Conservation (phyloP, 2,329 filamentous ascomycete genomes). For the Paramyrothecium sp. region DNA sequence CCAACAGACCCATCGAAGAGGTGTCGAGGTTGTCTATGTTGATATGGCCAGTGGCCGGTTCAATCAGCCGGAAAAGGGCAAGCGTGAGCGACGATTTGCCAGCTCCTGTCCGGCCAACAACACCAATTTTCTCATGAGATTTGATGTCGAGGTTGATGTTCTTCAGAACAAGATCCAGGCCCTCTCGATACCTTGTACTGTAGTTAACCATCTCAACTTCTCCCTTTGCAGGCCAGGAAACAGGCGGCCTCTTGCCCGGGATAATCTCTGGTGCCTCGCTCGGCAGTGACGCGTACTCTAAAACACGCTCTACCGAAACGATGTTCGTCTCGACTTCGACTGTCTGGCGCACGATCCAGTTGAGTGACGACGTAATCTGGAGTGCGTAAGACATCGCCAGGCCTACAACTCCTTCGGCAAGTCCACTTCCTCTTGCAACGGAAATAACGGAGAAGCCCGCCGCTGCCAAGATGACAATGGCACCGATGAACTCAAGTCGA, state of each 20-base stretch:
- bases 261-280: slow-evolving; percentile 95
- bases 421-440: slow-evolving; percentile 63
- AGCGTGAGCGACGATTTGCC: slow-evolving; percentile 94
- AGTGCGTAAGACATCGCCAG: slow-evolving; percentile 95
- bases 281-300: slow-evolving; percentile 89
- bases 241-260: slow-evolving; percentile 79
- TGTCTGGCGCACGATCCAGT: slow-evolving; percentile 98
- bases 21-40: slow-evolving; percentile 89
- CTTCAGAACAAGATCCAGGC: slow-evolving; percentile 88
- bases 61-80: slow-evolving; percentile 93
- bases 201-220: slow-evolving; percentile 90
- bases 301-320: slow-evolving; percentile 93
- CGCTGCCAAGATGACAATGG: slow-evolving; percentile 84
- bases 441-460: slow-evolving; percentile 81
- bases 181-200: slow-evolving; percentile 88
- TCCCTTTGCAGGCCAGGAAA: slow-evolving; percentile 88
- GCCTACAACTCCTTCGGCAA: slow-evolving; percentile 75
- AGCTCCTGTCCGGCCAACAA: slow-evolving; percentile 92
- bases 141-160: slow-evolving; percentile 91
- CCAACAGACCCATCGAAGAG: slow-evolving; percentile 82
- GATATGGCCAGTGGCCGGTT: slow-evolving; percentile 78
- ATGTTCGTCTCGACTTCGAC: slow-evolving; percentile 99
- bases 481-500: slow-evolving; percentile 92
- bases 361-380: slow-evolving; percentile 94
- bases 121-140: slow-evolving; percentile 95